Evolutionary conservation across 345 rosid genomes (phyloP).

Genomic region (Iberis pinnata): DNA sequence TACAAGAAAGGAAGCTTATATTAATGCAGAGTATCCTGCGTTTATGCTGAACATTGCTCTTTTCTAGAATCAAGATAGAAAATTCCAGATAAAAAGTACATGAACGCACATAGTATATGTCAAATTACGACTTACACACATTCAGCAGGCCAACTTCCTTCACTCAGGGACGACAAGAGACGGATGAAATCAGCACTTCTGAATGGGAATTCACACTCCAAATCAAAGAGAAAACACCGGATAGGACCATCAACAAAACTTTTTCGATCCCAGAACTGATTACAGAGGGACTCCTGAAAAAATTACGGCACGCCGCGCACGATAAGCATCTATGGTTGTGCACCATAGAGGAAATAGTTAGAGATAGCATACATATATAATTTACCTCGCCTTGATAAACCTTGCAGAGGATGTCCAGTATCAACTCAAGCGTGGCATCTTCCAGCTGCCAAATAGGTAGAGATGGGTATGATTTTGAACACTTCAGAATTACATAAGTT

Average conservation of each 20-base stretch:
- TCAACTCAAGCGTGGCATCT: slow-evolving; percentile 55
- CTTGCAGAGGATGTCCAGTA: slow-evolving; percentile 80
- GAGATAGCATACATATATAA: slow-evolving; percentile 14
- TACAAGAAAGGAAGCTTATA: slow-evolving; percentile 15
- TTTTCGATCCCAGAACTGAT: slow-evolving; percentile 90
- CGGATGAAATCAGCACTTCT: slow-evolving; percentile 67
- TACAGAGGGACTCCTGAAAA: slow-evolving; percentile 87
- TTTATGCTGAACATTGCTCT: slow-evolving; percentile 1
- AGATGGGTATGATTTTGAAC: slow-evolving; percentile 14
- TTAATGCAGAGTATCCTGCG: slow-evolving; percentile 12
- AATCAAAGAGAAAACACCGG: slow-evolving; percentile 79
- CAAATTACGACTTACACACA: slow-evolving; percentile 66
- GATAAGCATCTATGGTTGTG: slow-evolving; percentile 26
- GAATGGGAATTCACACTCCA: slow-evolving; percentile 85
- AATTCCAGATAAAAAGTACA: slow-evolving; percentile 8
- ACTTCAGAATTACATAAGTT: neutral
- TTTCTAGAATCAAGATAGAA: slow-evolving; percentile 13
- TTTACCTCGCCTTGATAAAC: slow-evolving; percentile 86
- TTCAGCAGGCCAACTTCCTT: slow-evolving; percentile 96
- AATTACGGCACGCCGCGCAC: slow-evolving; percentile 16
- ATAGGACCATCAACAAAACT: slow-evolving; percentile 94
- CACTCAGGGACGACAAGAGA: slow-evolving; percentile 77
- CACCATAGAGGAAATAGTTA: slow-evolving; percentile 5
- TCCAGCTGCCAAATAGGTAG: slow-evolving; percentile 49
- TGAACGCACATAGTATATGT: neutral